A percentile compares a stretch with the other conserved stretches of the same genome.
phyloP scores from a whole-genome alignment of 441 rosid genomes.

The Adansonia gregorii region DNA sequence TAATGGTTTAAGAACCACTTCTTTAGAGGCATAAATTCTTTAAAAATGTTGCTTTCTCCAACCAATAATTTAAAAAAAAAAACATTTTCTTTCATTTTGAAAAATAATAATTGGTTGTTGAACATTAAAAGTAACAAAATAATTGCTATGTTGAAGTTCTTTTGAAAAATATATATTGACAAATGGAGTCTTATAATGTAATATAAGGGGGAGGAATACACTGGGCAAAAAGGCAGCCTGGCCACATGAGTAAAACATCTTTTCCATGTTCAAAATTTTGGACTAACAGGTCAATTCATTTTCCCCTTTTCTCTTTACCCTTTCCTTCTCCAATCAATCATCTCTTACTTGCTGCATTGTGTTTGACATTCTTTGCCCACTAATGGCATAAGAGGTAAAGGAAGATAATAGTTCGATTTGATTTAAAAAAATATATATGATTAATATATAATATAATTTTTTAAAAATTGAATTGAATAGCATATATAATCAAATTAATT shows the following conservation, averaged over 20 bases:
- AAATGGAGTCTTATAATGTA: neutral
- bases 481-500: too few relatives aligned
- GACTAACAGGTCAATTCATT: too few relatives aligned
- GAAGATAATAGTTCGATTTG: too few relatives aligned
- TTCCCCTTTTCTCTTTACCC: too few relatives aligned
- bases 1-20: neutral
- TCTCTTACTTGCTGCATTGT: neutral
- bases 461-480: too few relatives aligned
- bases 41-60: neutral
- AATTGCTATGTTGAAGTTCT: constrained; percentile 1
- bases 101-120: neutral
- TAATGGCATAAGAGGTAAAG: neutral
- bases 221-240: neutral
- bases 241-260: neutral
- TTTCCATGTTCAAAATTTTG: neutral
- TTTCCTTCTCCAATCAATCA: neutral
- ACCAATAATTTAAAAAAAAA: neutral
- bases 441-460: too few relatives aligned
- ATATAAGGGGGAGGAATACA: neutral
- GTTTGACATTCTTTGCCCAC: constrained; percentile 5
- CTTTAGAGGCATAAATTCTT: neutral
- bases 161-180: neutral
- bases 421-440: too few relatives aligned
- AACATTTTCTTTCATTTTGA: neutral
- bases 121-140: neutral